Percentiles rank a stretch among this genome's conserved stretches.
phyloP scores from a whole-genome alignment of 768 basidiomycete species.

The Leccinum olivaceopallidum region DNA sequence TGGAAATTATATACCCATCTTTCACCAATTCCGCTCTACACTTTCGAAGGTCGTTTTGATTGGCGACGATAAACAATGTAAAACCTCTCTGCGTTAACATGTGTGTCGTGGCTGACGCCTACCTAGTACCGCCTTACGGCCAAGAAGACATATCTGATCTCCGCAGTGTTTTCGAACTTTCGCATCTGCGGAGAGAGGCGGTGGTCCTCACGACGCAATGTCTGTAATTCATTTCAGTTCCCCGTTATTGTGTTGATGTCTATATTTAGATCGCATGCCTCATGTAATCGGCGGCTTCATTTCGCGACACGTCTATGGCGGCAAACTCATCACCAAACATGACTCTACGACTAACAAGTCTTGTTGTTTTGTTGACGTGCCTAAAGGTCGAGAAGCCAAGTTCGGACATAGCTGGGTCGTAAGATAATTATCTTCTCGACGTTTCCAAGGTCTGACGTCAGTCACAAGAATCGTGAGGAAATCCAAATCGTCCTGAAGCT shows the following conservation, averaged over 20 bases:
- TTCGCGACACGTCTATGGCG: conserved; percentile 62
- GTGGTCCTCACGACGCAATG: conserved; percentile 74
- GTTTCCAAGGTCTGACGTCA: not conserved
- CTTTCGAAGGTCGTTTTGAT: conserved; percentile 41
- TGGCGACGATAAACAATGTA: conserved; percentile 43
- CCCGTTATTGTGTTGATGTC: not conserved
- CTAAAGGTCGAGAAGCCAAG: conserved; percentile 33
- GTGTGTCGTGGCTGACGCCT: not conserved
- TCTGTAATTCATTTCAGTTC: conserved; percentile 33
- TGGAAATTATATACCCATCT: conserved; percentile 40
- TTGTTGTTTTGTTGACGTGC: conserved; percentile 42
- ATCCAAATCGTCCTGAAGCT: conserved; percentile 51
- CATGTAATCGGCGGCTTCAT: conserved; percentile 71
- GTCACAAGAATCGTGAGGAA: conserved; percentile 59
- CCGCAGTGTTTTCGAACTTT: conserved; percentile 73
- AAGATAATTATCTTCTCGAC: not conserved
- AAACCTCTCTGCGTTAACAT: not conserved
- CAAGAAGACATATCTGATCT: conserved; percentile 65
- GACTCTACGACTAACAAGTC: conserved; percentile 35
- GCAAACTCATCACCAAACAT: conserved; percentile 59
- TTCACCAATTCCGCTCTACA: conserved; percentile 27
- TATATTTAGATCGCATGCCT: conserved; percentile 76
- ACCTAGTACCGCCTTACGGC: conserved; percentile 77
- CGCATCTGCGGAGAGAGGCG: conserved; percentile 50
- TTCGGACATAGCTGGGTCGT: conserved; percentile 39